A percentile compares a stretch with the other conserved stretches of the same genome.
These are phyloP conservation scores for Ustilaginoidea virens DNA, from an alignment of 2,329 filamentous ascomycete genomes.

Conservation along the genomic window DNA sequence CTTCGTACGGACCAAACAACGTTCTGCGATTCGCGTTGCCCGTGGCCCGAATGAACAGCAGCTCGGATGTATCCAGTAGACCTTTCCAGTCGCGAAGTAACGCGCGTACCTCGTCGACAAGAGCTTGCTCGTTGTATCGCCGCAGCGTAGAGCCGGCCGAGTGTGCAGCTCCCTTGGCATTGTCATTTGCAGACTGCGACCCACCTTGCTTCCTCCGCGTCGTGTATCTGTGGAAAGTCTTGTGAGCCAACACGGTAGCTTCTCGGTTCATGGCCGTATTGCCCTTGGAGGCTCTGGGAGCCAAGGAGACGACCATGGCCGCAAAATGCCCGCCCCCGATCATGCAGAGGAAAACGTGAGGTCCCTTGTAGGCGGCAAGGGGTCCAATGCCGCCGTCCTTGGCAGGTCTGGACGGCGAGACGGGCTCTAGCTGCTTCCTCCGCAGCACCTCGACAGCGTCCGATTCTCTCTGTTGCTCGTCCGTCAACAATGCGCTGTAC, in stretches of 20 bases:
- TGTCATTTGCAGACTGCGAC: slow-evolving; percentile 84
- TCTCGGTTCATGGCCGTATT: slow-evolving; percentile 60
- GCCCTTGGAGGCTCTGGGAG: slow-evolving; percentile 62
- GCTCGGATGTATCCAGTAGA: slow-evolving; percentile 68
- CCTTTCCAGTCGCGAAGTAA: slow-evolving; percentile 73
- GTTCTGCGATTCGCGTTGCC: slow-evolving; percentile 76
- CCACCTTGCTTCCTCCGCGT: slow-evolving; percentile 93
- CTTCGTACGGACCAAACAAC: slow-evolving; percentile 82
- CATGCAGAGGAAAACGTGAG: slow-evolving; percentile 95
- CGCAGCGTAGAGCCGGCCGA: slow-evolving; percentile 82
- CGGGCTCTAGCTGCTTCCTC: slow-evolving; percentile 62
- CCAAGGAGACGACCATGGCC: slow-evolving; percentile 83
- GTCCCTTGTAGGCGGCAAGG: slow-evolving; percentile 45
- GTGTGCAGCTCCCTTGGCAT: slow-evolving; percentile 83
- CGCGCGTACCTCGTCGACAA: slow-evolving; percentile 74
- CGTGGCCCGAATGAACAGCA: slow-evolving; percentile 81
- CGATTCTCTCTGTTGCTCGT: slow-evolving; percentile 47
- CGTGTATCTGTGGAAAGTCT: slow-evolving; percentile 96
- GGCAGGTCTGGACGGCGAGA: slow-evolving; percentile 32
- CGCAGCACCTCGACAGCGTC: slow-evolving; percentile 52
- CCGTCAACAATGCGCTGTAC: slow-evolving; percentile 68
- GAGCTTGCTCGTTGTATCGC: slow-evolving; percentile 83
- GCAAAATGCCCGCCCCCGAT: slow-evolving; percentile 96
- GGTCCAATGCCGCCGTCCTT: slow-evolving; percentile 42
- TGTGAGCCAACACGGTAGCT: slow-evolving; percentile 80